phyloP scores from a whole-genome alignment of 208 protist species.

The Dictyostelium gargantuum region DNA sequence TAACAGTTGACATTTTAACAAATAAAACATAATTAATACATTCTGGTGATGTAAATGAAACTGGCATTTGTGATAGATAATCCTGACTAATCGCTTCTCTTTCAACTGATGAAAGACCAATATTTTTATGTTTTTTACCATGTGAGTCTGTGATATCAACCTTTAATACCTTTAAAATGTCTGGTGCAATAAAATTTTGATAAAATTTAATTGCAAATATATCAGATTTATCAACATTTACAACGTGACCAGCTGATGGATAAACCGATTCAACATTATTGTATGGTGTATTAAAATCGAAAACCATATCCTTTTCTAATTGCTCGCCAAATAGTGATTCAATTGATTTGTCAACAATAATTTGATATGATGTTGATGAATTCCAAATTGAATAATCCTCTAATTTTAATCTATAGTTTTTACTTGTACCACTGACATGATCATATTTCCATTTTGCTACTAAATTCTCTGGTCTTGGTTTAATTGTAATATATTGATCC shows the following conservation, averaged over 20 bases:
- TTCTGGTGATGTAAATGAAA: background rate
- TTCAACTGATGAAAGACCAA: background rate
- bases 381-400: background rate
- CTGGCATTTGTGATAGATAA: background rate
- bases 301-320: background rate
- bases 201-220: background rate
- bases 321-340: background rate
- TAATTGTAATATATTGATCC: background rate
- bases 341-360: conserved; percentile 1
- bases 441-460: background rate
- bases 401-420: background rate
- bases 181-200: background rate
- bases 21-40: background rate
- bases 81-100: background rate
- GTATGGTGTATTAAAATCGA: background rate
- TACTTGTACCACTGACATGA: background rate
- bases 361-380: background rate
- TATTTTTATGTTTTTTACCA: conserved; percentile 14
- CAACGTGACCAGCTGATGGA: background rate
- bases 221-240: background rate
- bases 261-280: background rate
- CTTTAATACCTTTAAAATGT: background rate
- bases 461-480: background rate
- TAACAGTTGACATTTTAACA: background rate
- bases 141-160: background rate